Percentiles rank a stretch among this genome's conserved stretches.
Evolutionary conservation across 2,329 filamentous ascomycete species (phyloP).

Genomic region (Pseudocercospora crystallina): DNA sequence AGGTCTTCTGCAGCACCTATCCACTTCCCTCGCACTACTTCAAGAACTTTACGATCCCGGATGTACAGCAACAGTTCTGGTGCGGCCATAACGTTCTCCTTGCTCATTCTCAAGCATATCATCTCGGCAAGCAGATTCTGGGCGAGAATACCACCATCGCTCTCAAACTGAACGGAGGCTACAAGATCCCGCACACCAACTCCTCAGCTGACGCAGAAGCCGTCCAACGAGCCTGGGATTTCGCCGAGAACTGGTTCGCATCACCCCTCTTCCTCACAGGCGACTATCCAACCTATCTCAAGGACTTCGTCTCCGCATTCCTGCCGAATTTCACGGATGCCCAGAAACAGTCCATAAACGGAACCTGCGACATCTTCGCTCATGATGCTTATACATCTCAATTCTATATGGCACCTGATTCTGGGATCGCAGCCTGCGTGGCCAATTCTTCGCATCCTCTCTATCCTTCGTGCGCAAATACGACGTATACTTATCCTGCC

Average conservation of each 20-base stretch:
- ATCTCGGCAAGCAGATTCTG: constrained; percentile 41
- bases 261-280: constrained; percentile 46
- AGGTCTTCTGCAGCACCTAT: not conserved
- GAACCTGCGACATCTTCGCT: constrained; percentile 38
- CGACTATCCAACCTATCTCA: constrained; percentile 45
- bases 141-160: constrained; percentile 31
- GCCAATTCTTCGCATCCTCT: constrained; percentile 41
- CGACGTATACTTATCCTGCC: constrained; percentile 28
- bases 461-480: constrained; percentile 45
- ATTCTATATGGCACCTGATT: constrained; percentile 36
- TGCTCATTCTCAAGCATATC: constrained; percentile 45
- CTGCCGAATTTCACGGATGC: constrained; percentile 34
- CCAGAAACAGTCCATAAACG: constrained; percentile 35
- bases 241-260: constrained; percentile 44
- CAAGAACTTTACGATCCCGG: constrained; percentile 41
- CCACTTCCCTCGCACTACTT: not conserved
- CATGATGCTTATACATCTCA: constrained; percentile 39
- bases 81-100: constrained; percentile 42
- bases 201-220: constrained; percentile 37
- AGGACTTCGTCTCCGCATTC: constrained; percentile 37
- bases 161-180: constrained; percentile 39
- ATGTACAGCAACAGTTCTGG: constrained; percentile 40
- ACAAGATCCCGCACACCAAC: constrained; percentile 39
- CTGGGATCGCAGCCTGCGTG: constrained; percentile 37
- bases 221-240: constrained; percentile 38